These are phyloP conservation scores for Suillus discolor DNA, from an alignment of 768 basidiomycete species.

Conservation along the genomic window DNA sequence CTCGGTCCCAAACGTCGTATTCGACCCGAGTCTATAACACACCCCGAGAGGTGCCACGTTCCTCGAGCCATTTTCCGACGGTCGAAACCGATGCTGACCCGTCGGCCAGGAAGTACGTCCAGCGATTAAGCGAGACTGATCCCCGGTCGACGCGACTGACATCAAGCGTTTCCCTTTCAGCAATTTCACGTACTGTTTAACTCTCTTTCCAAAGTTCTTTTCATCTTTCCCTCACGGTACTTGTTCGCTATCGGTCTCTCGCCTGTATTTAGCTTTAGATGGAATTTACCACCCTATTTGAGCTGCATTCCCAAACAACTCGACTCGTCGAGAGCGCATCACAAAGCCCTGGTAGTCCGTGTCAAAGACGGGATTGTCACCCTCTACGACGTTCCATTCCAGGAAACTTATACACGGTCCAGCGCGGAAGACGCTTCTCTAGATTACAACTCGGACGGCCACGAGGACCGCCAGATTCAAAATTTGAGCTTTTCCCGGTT, in stretches of 20 bases:
- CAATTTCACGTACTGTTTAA: conserved; percentile 83
- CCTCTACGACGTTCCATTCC: conserved; percentile 81
- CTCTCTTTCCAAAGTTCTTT: conserved; percentile 82
- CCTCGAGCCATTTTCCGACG: conserved; percentile 56
- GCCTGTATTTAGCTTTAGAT: conserved; percentile 85
- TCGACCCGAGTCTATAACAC: conserved; percentile 64
- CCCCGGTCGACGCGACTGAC: conserved; percentile 61
- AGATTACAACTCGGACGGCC: conserved; percentile 76
- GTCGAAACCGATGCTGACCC: conserved; percentile 72
- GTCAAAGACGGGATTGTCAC: conserved; percentile 70
- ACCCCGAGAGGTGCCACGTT: conserved; percentile 64
- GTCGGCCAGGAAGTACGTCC: conserved; percentile 50
- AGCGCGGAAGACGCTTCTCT: conserved; percentile 73
- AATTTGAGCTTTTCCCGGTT: conserved; percentile 86
- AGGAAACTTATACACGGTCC: conserved; percentile 78
- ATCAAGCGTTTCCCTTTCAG: conserved; percentile 78
- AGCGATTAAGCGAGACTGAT: conserved; percentile 54
- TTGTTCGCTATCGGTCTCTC: conserved; percentile 85
- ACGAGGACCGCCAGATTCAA: conserved; percentile 66
- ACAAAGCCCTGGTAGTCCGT: conserved; percentile 63
- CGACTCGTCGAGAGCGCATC: conserved; percentile 78
- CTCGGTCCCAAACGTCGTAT: conserved; percentile 62
- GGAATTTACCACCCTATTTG: conserved; percentile 81
- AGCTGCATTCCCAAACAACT: conserved; percentile 87
- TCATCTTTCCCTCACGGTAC: conserved; percentile 84